Evolutionary conservation across 2,329 filamentous ascomycete species (phyloP), one percentile per base, ranked within the genome.

Genomic region (Polytolypa hystricis): DNA sequence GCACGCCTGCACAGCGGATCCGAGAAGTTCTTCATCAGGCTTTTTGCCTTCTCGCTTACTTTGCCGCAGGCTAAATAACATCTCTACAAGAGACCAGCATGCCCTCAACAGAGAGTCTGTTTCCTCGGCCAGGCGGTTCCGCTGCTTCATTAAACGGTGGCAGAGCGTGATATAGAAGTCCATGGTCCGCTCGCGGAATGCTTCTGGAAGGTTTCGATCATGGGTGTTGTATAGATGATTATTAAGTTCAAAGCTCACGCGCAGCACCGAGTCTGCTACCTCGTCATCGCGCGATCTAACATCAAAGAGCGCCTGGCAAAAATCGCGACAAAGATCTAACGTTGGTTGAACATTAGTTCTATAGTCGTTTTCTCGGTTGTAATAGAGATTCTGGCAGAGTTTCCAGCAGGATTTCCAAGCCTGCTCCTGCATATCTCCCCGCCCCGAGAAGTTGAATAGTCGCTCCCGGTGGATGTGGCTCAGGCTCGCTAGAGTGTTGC

Each of bases 331-430:
- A 4, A 94, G 67, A 55, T 94, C 86, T 25, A 95, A 64, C 2
- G 84, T 93, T 14, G 78, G 75, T 39, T 74, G 71, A 29, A 87
- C 77, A 42, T 81, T 77, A 20, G 74, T 73, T 35, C 78, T 73
- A 20, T 76, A 67, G 36, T 79, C 71, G 44, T 86, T 79, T 38
- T 89, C 77, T 35, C 79, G 73, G 46, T 80, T 84, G 42, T 86
- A 76, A 54, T 95, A 95, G 3, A 96, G 71, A 40, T 82, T 81
- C 55, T 93, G 84, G 54, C 87, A 96, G 16, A 96, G 66, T 49
- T 81, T 82, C 89, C 87, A 96, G 61, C 87, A 96, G 43, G 81
- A 83, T 57, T 83, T 85, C 89, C 87, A 95, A 0, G 87, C 86
- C 49, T 81, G 80, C 55, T 93, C 84, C 53, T 93, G 83, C 18